Conservation (phyloP, 192 early-diverging fungal species). For the Kappamyces sp. region DNA sequence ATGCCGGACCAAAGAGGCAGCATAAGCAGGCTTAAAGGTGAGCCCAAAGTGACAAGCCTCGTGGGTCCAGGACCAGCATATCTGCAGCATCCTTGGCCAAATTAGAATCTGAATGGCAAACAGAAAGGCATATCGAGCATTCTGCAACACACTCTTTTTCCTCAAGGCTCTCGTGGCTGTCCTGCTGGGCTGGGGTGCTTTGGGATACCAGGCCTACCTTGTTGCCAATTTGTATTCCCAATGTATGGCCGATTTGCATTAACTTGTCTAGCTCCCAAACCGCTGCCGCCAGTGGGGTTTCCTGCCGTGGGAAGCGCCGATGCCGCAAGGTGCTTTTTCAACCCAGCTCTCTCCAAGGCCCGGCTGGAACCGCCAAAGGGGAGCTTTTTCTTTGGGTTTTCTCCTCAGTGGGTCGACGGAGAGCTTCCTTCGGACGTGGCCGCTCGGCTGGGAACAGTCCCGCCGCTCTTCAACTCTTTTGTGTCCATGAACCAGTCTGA, state of each 20-base stretch:
- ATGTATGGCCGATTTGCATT: neutral
- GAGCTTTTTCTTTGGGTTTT: slow-evolving; percentile 16
- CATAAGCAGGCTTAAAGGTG: too few relatives aligned
- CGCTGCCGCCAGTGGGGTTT: neutral
- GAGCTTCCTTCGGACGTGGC: neutral
- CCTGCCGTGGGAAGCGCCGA: slow-evolving; percentile 1
- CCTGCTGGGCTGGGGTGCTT: neutral
- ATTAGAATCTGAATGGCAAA: too few relatives aligned
- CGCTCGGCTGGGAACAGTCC: neutral
- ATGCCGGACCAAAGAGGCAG: too few relatives aligned
- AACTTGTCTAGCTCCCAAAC: neutral
- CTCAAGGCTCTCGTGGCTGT: slow-evolving; percentile 12
- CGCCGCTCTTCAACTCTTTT: slow-evolving; percentile 17
- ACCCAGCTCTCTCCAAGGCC: neutral
- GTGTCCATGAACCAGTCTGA: slow-evolving; percentile 11
- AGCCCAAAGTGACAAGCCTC: too few relatives aligned
- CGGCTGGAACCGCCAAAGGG: slow-evolving; percentile 16
- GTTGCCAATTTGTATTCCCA: neutral
- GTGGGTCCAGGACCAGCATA: too few relatives aligned
- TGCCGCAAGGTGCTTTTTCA: neutral
- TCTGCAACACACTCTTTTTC: slow-evolving; percentile 3
- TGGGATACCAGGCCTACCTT: neutral
- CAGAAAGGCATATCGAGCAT: slow-evolving; percentile 12
- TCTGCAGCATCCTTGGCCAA: too few relatives aligned
- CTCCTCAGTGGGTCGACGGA: slow-evolving; percentile 1